These are phyloP conservation scores for Podospora conica DNA, from an alignment of 495 filamentous ascomycete species.

Conservation along the genomic window DNA sequence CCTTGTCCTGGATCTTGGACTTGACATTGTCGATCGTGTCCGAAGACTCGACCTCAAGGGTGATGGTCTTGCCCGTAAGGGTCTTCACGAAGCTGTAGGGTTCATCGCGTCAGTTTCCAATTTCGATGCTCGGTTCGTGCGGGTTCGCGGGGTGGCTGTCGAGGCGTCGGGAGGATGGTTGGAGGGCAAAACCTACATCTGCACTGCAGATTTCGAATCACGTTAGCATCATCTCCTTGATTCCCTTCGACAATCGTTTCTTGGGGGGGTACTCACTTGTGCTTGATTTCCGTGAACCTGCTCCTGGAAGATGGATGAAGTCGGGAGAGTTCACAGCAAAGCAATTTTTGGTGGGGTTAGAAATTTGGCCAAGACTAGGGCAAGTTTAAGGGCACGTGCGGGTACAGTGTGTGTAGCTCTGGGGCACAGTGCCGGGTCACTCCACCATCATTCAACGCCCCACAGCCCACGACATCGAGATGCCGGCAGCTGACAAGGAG, in stretches of 20 bases:
- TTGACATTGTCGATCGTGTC: constrained; percentile 99
- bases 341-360: constrained; percentile 32
- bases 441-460: neutral
- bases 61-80: constrained; percentile 99
- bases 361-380: constrained; percentile 17
- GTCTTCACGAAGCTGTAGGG: constrained; percentile 84
- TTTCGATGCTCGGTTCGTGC: neutral
- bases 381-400: constrained; percentile 9
- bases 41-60: constrained; percentile 97
- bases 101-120: constrained; percentile 34
- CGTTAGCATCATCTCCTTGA: constrained; percentile 15
- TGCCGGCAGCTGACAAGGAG: neutral
- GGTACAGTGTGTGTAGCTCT: neutral
- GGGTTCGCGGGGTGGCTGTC: neutral
- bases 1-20: constrained; percentile 98
- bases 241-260: neutral
- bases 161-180: neutral
- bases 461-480: neutral
- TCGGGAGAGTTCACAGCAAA: constrained; percentile 21
- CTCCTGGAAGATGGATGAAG: constrained; percentile 22
- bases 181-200: constrained; percentile 57
- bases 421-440: neutral
- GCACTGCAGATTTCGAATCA: constrained; percentile 51
- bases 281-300: constrained; percentile 29
- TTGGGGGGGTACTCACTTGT: constrained; percentile 31